Conservation (phyloP, 75 land plant species). For the Pinus albicaulis region DNA sequence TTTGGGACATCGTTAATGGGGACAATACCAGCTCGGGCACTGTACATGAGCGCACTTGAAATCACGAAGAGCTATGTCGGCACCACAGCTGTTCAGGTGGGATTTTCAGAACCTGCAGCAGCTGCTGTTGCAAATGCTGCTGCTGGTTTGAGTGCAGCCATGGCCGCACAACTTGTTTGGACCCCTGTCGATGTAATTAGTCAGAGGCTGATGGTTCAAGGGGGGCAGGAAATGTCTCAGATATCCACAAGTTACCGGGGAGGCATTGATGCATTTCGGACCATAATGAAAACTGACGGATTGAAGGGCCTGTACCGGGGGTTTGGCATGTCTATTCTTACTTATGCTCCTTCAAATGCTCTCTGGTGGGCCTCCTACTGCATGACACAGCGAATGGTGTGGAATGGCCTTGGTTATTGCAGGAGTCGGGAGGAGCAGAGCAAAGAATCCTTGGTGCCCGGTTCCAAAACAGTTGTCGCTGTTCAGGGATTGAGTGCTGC, state of each 20-base stretch:
- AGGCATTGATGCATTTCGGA: conserved; percentile 86
- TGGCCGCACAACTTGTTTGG: conserved; percentile 97
- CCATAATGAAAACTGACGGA: conserved; percentile 69
- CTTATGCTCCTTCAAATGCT: conserved; percentile 95
- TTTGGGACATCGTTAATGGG: conserved; percentile 87
- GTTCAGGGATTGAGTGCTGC: conserved; percentile 91
- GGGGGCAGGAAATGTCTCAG: conserved; percentile 17
- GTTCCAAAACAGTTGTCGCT: conserved; percentile 45
- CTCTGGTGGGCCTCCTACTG: conserved; percentile 98
- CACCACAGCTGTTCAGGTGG: conserved; percentile 37
- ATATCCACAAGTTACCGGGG: conserved; percentile 34
- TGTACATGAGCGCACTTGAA: conserved; percentile 93
- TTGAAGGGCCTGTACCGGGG: conserved; percentile 81
- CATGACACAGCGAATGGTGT: conserved; percentile 60
- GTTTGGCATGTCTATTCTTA: conserved; percentile 88
- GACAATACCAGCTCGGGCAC: conserved; percentile 87
- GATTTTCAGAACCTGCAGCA: conserved; percentile 72
- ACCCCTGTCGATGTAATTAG: conserved; percentile 89
- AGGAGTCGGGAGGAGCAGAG: conserved; percentile 23
- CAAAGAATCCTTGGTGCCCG: conserved; percentile 29
- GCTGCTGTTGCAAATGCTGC: conserved; percentile 77
- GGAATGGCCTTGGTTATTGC: conserved; percentile 52
- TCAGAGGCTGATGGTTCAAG: conserved; percentile 95
- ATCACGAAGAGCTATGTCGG: conserved; percentile 82
- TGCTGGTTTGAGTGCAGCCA: conserved; percentile 79